Evolutionary conservation across 2,329 filamentous ascomycete genomes (phyloP), one percentile per base, ranked within the genome.

Genomic region (Tolypocladium amazonense): DNA sequence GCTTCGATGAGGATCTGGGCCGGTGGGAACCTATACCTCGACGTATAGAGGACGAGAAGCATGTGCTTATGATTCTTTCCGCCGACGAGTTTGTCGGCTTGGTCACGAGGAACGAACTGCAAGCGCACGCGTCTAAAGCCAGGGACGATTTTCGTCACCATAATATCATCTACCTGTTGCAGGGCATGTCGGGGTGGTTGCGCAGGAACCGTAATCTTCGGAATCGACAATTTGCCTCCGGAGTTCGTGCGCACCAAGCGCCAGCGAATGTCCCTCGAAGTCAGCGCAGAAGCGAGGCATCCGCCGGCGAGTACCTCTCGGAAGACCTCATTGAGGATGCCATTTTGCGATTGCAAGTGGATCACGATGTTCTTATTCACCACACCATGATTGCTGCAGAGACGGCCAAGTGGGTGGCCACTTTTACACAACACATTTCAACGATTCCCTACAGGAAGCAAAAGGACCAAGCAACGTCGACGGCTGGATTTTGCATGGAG

Each of bases 371-470:
- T 27, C 75, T 90, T 4, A 84, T 92, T 53, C 88, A 92, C 69
- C 88, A 93, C 69, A 89, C 87, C 1, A 73, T 71, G 18, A 72
- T 76, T 2, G 67, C 81, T 0, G 68, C 82, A 0, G 87, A 91
- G 66, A 89, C 88, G 1, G 87, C 88, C 2, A 81, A 87, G 65
- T 90, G 88, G 87, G 84, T 92, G 37, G 76, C 81, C 37, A 78
- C 82, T 39, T 90, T 92, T 66, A 93, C 90, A 0, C 87, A 92
- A 67, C 87, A 93, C 69, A 86, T 93, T 56, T 88, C 88, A 9
- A 89, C 86, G 1, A 84, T 88, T 27, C 89, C 88, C 0, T 92
- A 92, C 71, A 83, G 84, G 63, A 81, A 76, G 57, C 78, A 80
- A 65, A 73, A 74, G 27, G 81, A 84, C 59, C 71, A 73, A 39